Evolutionary conservation across 1,139 yeast genomes (phyloP).

Genomic region (Meyerozyma carpophila): DNA sequence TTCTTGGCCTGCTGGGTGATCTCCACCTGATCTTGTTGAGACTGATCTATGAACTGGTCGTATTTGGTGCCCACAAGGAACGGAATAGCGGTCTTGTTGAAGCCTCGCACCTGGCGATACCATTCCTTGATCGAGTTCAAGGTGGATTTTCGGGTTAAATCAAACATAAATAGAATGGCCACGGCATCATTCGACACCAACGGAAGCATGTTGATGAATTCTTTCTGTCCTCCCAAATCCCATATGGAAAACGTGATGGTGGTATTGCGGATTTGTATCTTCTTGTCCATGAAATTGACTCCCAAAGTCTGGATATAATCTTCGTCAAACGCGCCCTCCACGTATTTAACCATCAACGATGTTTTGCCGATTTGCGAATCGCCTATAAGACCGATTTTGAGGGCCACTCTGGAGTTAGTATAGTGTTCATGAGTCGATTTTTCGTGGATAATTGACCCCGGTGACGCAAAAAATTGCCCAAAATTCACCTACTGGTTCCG

Average conservation of each 20-base stretch:
- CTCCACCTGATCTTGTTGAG: conserved; percentile 78
- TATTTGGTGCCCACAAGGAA: conserved; percentile 91
- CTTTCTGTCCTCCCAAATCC: conserved; percentile 97
- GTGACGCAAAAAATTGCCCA: neutral
- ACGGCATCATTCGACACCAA: conserved; percentile 91
- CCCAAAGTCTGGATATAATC: conserved; percentile 92
- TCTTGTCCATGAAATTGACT: conserved; percentile 91
- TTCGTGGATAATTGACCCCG: too few relatives aligned
- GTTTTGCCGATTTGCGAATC: conserved; percentile 99
- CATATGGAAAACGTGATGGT: conserved; percentile 89
- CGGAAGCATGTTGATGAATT: conserved; percentile 94
- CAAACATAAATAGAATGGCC: conserved; percentile 89
- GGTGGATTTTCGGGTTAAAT: conserved; percentile 81
- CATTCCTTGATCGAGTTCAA: conserved; percentile 86
- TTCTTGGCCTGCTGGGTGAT: conserved; percentile 80
- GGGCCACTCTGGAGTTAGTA: conserved; percentile 48
- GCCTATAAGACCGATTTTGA: conserved; percentile 91
- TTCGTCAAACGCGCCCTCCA: conserved; percentile 89
- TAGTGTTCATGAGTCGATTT: too few relatives aligned
- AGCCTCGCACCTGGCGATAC: conserved; percentile 91
- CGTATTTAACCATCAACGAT: conserved; percentile 93
- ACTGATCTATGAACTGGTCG: conserved; percentile 77
- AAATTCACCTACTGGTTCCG: conserved; percentile 32
- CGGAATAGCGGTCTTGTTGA: conserved; percentile 89
- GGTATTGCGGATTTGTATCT: conserved; percentile 79